Base-by-base conservation (phyloP, 495 filamentous ascomycete species). In the Penicillium paxilli region DNA sequence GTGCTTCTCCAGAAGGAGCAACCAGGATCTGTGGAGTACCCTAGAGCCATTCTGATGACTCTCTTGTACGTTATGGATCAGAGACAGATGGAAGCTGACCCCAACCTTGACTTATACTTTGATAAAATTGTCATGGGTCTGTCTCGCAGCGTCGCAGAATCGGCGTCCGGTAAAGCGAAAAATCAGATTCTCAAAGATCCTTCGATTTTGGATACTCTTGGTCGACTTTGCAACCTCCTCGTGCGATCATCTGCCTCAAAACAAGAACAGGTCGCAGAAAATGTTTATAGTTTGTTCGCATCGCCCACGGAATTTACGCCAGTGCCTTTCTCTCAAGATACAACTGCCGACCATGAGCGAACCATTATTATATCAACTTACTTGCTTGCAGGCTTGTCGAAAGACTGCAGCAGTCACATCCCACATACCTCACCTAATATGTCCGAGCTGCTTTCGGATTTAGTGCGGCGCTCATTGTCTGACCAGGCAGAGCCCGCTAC, bases 31-130 rank as follows among this genome's bases (percentile, higher is more conserved):
- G 67, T 75, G 7, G 64, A 57, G 10, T 90, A 89, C 60, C 74
- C 83, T 16, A 69, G 72, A 20, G 80, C 82, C 11, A 79, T 91
- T 22, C 72, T 91, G 5, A 70, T 84, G 14, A 87, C 87, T 1
- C 65, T 89, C 41, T 74, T 87, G 8, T 87, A 86, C 63, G 81
- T 86, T 4, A 78, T 90, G 69, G 78, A 73, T 30, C 76, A 80
- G 56, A 77, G 81, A 40, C 64, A 79, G 44, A 70, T 83, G 55
- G 64, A 70, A 19, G 61, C 73, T 55, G 68, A 80, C 48, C 69
- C 70, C 11, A 79, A 80, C 54, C 62, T 83, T n/a, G 77, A 78
- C 19, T 62, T 67, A 3, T 87, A 88, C 54, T 86, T 83, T 52
- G 71, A 84, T 20, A 82, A 83, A 44, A 76, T 90, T 40, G 83